Conservation (phyloP, 2,329 filamentous ascomycete species). For the Whalleya microplaca region DNA sequence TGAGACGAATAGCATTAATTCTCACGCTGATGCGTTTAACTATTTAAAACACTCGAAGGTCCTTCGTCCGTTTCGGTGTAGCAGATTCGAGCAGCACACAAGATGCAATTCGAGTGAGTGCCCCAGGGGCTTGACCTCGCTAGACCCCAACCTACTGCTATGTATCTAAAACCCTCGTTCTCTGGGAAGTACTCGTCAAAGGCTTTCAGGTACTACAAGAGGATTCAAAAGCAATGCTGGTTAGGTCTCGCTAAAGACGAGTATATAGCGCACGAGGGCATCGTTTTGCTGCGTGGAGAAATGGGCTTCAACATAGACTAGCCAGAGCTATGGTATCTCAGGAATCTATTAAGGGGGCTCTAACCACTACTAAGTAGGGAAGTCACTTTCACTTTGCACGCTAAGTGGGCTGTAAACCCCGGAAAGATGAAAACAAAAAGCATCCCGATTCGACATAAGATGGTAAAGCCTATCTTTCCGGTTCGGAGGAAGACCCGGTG, state of each 20-base stretch:
- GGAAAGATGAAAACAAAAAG: no score
- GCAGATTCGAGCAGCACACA: constrained; percentile 7
- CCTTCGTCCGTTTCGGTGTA: constrained; percentile 7
- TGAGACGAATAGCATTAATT: constrained; percentile 7
- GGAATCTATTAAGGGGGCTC: no score
- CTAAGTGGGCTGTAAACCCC: no score
- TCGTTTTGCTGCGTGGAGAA: no score
- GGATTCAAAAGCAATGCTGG: neutral
- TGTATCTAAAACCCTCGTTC: constrained; percentile 3
- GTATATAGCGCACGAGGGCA: no score
- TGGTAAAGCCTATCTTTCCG: no score
- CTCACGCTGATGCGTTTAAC: constrained; percentile 10
- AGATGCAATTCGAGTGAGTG: constrained; percentile 1
- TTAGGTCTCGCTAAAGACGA: no score
- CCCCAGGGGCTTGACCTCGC: constrained; percentile 3
- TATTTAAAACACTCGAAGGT: constrained; percentile 7
- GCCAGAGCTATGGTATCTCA: no score
- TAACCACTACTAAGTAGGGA: no score
- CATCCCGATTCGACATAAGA: no score
- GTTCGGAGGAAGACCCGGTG: neutral
- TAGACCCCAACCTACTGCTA: constrained; percentile 3
- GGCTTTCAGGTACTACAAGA: constrained; percentile 1
- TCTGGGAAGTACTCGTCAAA: constrained; percentile 3
- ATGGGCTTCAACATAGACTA: no score
- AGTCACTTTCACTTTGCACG: no score